phyloP scores from a whole-genome alignment of 1,284 basidiomycete species.

The Apiotrichum siamense region DNA sequence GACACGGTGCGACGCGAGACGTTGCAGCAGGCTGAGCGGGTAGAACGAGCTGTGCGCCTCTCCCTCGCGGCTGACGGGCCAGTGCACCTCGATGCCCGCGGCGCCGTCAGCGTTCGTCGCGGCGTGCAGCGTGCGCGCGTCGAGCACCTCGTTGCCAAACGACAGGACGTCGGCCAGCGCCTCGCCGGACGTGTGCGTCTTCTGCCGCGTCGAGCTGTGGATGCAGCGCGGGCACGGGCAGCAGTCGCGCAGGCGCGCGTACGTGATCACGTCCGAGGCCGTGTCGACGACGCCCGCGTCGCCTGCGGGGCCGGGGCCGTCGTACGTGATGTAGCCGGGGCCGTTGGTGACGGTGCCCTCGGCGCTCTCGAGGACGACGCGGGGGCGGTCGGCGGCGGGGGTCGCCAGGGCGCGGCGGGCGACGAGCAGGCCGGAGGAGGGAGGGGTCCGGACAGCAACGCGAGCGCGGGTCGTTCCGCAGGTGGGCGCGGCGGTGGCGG shows the following conservation, averaged over 20 bases:
- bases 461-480: too few species aligned
- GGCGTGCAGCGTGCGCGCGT: conserved; percentile 23
- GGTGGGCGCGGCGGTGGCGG: too few species aligned
- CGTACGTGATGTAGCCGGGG: conserved; percentile 10
- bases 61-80: conserved; percentile 5
- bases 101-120: not conserved
- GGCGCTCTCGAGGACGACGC: not conserved
- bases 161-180: conserved; percentile 7
- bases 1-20: conserved; percentile 5
- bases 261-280: conserved; percentile 18
- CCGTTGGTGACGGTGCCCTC: conserved; percentile 8
- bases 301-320: conserved; percentile 5
- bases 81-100: conserved; percentile 9
- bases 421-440: not conserved
- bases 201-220: conserved; percentile 69
- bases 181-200: conserved; percentile 56
- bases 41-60: conserved; percentile 12
- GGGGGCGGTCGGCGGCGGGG: not conserved
- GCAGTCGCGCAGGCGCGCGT: conserved; percentile 55
- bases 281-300: not conserved
- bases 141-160: conserved; percentile 51
- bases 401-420: not conserved
- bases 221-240: conserved; percentile 58
- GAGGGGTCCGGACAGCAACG: too few species aligned
- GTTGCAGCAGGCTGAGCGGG: conserved; percentile 10